Conservation (phyloP, 352 stramenopile species). For the Pythium sp. region DNA sequence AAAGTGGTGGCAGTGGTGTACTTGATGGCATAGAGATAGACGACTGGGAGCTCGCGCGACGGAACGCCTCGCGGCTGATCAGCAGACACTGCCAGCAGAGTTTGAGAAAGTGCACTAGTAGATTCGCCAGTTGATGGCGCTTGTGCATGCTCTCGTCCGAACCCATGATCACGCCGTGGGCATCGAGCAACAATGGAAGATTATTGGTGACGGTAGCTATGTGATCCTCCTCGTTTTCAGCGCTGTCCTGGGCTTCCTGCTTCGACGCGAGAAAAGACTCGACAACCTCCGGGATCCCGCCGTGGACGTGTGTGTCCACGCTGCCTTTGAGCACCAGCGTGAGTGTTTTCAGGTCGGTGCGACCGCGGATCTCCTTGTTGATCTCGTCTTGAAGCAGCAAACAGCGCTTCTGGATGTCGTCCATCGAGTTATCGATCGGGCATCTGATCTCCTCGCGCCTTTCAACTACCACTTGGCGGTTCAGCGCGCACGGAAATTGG, state of each 20-base stretch:
- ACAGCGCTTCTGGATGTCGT: constrained; percentile 72
- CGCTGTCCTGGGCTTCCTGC: not conserved
- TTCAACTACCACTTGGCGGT: constrained; percentile 37
- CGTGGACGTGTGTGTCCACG: constrained; percentile 77
- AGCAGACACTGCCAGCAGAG: constrained; percentile 54
- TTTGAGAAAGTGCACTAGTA: constrained; percentile 56
- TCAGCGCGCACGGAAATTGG: constrained; percentile 50
- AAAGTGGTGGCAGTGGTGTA: not conserved
- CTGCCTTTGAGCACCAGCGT: constrained; percentile 80
- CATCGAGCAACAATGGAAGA: constrained; percentile 27
- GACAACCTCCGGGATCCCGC: constrained; percentile 69
- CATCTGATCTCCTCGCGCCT: constrained; percentile 48
- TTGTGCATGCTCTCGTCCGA: constrained; percentile 25
- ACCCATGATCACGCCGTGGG: constrained; percentile 34
- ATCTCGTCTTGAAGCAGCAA: constrained; percentile 51
- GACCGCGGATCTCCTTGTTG: constrained; percentile 38
- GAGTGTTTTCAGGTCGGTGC: constrained; percentile 68
- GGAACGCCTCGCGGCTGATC: constrained; percentile 64
- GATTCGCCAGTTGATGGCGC: constrained; percentile 45
- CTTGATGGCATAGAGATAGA: constrained; percentile 1
- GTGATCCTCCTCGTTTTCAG: not conserved
- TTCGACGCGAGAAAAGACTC: constrained; percentile 48
- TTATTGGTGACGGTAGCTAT: too few relatives aligned
- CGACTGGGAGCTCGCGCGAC: constrained; percentile 20
- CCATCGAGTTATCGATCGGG: constrained; percentile 73